Evolutionary conservation across 805 yeast genomes (phyloP).

Genomic region (Starmerella vaccinii): DNA sequence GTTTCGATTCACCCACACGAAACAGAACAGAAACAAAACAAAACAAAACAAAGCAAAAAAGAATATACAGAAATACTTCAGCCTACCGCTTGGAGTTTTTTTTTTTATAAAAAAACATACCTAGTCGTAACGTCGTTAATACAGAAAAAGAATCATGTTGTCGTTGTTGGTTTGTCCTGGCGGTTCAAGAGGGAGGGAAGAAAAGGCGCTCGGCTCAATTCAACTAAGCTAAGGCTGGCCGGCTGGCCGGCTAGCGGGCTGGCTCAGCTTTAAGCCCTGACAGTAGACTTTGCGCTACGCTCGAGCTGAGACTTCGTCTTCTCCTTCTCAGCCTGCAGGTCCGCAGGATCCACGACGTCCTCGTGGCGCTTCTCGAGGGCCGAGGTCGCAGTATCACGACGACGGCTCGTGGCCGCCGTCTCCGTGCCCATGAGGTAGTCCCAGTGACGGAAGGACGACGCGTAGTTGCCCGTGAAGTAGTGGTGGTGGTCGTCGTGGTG

Average conservation of each 20-base stretch:
- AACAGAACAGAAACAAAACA: no score
- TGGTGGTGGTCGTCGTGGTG: slow-evolving; percentile 97
- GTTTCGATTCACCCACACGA: no score
- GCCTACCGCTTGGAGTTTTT: background rate
- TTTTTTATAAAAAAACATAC: no score
- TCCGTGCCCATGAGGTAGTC: slow-evolving; percentile 79
- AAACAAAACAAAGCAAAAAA: background rate
- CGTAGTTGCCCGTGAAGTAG: slow-evolving; percentile 89
- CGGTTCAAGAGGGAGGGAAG: background rate
- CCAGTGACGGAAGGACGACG: slow-evolving; percentile 94
- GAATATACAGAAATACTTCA: background rate
- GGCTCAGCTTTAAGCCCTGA: background rate
- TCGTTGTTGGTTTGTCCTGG: no score
- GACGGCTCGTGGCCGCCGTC: slow-evolving; percentile 41
- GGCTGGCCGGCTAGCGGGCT: no score
- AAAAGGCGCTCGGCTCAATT: no score
- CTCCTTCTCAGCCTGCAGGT: slow-evolving; percentile 18
- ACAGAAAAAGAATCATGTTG: background rate
- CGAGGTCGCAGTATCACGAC: slow-evolving; percentile 36
- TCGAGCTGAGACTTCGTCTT: slow-evolving; percentile 8
- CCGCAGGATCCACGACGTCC: slow-evolving; percentile 25
- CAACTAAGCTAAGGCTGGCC: no score
- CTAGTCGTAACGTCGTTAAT: slow-evolving; percentile 1
- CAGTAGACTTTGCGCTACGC: slow-evolving; percentile 4
- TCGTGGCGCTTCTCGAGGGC: slow-evolving; percentile 24